Percentiles rank a stretch among this genome's conserved stretches.
Evolutionary conservation across 192 early-diverging fungal genomes (phyloP).

Genomic region (Linnemannia exigua): DNA sequence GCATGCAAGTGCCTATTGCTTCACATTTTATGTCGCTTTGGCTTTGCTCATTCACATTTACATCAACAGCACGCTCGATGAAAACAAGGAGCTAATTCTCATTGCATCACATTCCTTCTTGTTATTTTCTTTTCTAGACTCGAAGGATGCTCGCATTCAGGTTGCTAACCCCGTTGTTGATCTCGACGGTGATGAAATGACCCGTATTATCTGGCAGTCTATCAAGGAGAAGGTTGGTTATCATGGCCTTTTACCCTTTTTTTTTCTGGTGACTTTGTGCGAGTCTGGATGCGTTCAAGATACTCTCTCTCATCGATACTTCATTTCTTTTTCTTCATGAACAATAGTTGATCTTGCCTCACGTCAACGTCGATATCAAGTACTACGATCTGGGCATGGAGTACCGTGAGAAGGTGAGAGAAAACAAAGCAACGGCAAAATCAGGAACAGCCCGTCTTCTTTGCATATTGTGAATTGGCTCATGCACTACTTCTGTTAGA

Average conservation of each 20-base stretch:
- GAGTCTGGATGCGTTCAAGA: neutral
- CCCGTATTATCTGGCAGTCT: slow-evolving; percentile 94
- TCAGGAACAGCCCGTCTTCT: neutral
- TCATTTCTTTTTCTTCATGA: neutral
- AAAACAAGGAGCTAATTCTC: neutral
- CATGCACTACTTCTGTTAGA: neutral
- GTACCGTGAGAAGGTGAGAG: slow-evolving; percentile 82
- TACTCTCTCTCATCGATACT: neutral
- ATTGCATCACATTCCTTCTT: neutral
- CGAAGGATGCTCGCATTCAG: slow-evolving; percentile 72
- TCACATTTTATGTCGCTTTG: neutral
- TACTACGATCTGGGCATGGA: slow-evolving; percentile 98
- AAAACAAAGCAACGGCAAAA: neutral
- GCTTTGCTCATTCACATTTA: neutral
- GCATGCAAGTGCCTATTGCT: slow-evolving; percentile 40
- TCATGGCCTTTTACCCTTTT: neutral
- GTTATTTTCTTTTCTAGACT: slow-evolving; percentile 18
- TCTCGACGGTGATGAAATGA: slow-evolving; percentile 99
- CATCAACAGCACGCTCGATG: neutral
- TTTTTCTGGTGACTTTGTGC: neutral
- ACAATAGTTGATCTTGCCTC: slow-evolving; percentile 84
- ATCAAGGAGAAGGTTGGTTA: slow-evolving; percentile 86
- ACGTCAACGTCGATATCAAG: slow-evolving; percentile 93
- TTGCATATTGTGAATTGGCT: neutral
- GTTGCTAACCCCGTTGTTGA: slow-evolving; percentile 96